These are phyloP conservation scores for Athelia psychrophila DNA, from an alignment of 1,284 basidiomycete genomes.

Conservation along the genomic window DNA sequence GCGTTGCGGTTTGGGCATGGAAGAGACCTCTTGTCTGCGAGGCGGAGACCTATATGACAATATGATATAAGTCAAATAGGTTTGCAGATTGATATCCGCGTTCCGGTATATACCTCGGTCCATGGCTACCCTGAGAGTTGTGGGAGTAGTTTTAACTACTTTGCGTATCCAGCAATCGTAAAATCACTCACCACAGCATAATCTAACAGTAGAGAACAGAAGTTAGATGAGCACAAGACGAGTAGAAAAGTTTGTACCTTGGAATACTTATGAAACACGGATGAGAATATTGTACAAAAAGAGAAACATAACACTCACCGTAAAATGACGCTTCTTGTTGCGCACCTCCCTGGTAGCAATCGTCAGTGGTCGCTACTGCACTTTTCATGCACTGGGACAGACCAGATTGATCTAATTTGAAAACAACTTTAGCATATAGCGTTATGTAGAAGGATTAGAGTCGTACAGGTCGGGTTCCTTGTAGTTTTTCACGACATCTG, in stretches of 20 bases:
- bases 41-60: constrained; percentile 59
- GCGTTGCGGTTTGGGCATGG: constrained; percentile 68
- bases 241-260: constrained; percentile 49
- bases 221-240: constrained; percentile 1
- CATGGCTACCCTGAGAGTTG: constrained; percentile 74
- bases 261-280: constrained; percentile 61
- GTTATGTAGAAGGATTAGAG: not conserved
- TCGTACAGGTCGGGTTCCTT: constrained; percentile 76
- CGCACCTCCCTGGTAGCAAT: constrained; percentile 71
- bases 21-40: constrained; percentile 86
- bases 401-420: constrained; percentile 37
- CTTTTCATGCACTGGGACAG: constrained; percentile 9
- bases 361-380: not conserved
- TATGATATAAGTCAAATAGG: not conserved
- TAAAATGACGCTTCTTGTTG: constrained; percentile 80
- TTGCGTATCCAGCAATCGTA: not conserved
- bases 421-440: constrained; percentile 11
- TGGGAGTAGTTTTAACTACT: not conserved
- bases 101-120: constrained; percentile 60
- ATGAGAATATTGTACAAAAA: not conserved
- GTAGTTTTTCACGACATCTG: constrained; percentile 66
- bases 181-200: constrained; percentile 73
- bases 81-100: not conserved
- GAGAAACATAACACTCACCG: constrained; percentile 40
- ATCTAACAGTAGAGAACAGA: constrained; percentile 40